A percentile compares a stretch with the other conserved stretches of the same genome.
Conservation (phyloP, 805 yeast species). For the Saccharomycopsis fodiens region DNA sequence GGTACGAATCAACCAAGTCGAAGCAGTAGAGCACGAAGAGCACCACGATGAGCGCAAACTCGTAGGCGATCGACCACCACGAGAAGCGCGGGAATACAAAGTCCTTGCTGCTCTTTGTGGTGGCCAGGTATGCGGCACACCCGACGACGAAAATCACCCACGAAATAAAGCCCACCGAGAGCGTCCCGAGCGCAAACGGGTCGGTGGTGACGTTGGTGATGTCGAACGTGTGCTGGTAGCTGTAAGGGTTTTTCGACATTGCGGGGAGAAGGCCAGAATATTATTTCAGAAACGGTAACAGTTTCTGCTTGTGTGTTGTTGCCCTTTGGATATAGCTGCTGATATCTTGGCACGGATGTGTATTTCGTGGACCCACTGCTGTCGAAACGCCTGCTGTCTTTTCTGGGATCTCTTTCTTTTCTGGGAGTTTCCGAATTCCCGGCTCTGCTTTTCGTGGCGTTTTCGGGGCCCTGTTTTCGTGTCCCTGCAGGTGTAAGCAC, state of each 20-base stretch:
- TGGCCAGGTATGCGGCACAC: slow-evolving; percentile 44
- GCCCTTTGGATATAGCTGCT: too few species aligned
- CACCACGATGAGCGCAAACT: slow-evolving; percentile 50
- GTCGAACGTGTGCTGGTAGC: slow-evolving; percentile 26
- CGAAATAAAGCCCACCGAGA: slow-evolving; percentile 63
- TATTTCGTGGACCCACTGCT: too few species aligned
- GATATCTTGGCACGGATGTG: too few species aligned
- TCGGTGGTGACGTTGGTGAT: slow-evolving; percentile 58
- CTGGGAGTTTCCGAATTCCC: too few species aligned
- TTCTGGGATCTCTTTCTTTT: too few species aligned
- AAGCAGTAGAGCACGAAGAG: slow-evolving; percentile 47
- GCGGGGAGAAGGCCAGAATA: too few species aligned
- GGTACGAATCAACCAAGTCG: slow-evolving; percentile 64
- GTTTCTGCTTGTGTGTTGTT: background rate
- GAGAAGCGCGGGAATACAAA: slow-evolving; percentile 66
- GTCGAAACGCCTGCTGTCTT: too few species aligned
- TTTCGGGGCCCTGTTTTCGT: too few species aligned
- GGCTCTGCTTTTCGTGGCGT: too few species aligned
- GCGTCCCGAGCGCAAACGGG: slow-evolving; percentile 81
- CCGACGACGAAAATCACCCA: slow-evolving; percentile 92
- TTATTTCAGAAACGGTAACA: too few species aligned
- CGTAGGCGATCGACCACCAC: slow-evolving; percentile 95
- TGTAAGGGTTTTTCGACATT: slow-evolving; percentile 21
- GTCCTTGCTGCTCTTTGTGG: slow-evolving; percentile 16
- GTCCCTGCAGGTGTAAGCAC: too few species aligned